Percentiles rank a stretch among this genome's conserved stretches.
Conservation (phyloP, 371 early-diverging fungal species). For the Syncephalastrum contaminatum region DNA sequence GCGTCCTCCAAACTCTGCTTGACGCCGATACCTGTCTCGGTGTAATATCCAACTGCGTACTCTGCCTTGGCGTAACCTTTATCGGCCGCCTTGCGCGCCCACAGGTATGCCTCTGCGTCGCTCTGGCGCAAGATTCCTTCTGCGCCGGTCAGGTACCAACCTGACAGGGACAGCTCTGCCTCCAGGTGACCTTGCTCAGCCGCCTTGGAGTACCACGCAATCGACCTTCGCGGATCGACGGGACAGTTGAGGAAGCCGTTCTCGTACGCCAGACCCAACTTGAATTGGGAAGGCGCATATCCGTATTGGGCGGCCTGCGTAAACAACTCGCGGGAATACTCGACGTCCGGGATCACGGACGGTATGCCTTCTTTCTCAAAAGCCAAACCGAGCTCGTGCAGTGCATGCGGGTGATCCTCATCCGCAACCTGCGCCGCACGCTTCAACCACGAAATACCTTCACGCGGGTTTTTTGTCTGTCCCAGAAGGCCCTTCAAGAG, state of each 20-base stretch:
- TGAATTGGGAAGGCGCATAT: conserved; percentile 91
- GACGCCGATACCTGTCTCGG: conserved; percentile 79
- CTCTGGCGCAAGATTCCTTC: conserved; percentile 77
- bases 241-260: conserved; percentile 90
- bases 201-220: conserved; percentile 95
- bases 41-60: conserved; percentile 86
- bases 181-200: conserved; percentile 87
- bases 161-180: conserved; percentile 81
- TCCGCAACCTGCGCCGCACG: conserved; percentile 88
- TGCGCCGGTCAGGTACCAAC: conserved; percentile 89
- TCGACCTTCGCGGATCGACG: conserved; percentile 85
- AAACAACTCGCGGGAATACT: conserved; percentile 87
- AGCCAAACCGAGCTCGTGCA: conserved; percentile 89
- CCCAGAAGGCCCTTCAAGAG: conserved; percentile 75
- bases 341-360: conserved; percentile 76
- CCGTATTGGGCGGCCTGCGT: conserved; percentile 91
- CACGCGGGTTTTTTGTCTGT: conserved; percentile 68
- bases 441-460: conserved; percentile 92
- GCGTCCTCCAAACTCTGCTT: conserved; percentile 71
- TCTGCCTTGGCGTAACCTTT: conserved; percentile 83
- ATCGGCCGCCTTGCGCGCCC: conserved; percentile 88
- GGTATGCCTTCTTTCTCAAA: conserved; percentile 84
- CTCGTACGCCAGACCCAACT: conserved; percentile 93
- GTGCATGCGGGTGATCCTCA: conserved; percentile 87
- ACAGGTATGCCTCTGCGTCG: conserved; percentile 83